Base-by-base conservation (phyloP, 2,329 filamentous ascomycete genomes). In the Gaeumannomyces tritici region DNA sequence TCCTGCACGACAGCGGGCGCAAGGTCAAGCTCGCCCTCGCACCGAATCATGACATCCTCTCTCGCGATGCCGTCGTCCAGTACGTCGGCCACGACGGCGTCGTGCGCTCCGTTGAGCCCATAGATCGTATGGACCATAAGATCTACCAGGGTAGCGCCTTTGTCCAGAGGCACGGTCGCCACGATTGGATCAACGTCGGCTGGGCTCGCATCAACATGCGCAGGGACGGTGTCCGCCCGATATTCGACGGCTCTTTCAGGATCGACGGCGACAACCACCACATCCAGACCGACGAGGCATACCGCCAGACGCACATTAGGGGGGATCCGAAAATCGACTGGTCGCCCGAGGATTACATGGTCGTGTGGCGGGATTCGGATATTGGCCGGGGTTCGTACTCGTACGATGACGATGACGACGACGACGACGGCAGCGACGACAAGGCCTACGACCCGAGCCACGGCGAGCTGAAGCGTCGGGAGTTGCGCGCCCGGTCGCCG, bases 331-430 rank as follows among this genome's bases (percentile, higher is more conserved):
- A 82, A 29, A 73, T 90, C 9, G 76, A 82, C 18, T 74, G 77
- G 57, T 80, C 77, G 26, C 69, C 71, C 5, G 83, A 87, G 35
- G 90, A 96, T 65, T 89, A 85, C 71, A 95, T 99, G 93, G 81
- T 97, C 47, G 83, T 97, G 1, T 98, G 91, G 82, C 85, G 93
- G 66, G 93, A 98, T 71, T 96, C 92, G 31, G 95, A 99, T 73
- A 85, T 97, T 70, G 73, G 77, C 35, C 69, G 73, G 24, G 69
- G 72, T 63, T 71, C 55, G 8, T 24, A 61, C n/a, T 31, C n/a
- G n/a, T 12, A n/a, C n/a, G 61, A 62, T n/a, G 26, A 29, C 55
- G 51, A 51, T 11, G 8, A 24, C n/a, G 7, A 27, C 13, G 58
- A 18, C 29, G 5, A 55, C 26, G 47, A 57, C 15, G 55, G 47